A percentile compares a stretch with the other conserved stretches of the same genome.
These are phyloP conservation scores for Glycyrrhiza uralensis DNA, from an alignment of 306 rosid genomes.

Conservation along the genomic window DNA sequence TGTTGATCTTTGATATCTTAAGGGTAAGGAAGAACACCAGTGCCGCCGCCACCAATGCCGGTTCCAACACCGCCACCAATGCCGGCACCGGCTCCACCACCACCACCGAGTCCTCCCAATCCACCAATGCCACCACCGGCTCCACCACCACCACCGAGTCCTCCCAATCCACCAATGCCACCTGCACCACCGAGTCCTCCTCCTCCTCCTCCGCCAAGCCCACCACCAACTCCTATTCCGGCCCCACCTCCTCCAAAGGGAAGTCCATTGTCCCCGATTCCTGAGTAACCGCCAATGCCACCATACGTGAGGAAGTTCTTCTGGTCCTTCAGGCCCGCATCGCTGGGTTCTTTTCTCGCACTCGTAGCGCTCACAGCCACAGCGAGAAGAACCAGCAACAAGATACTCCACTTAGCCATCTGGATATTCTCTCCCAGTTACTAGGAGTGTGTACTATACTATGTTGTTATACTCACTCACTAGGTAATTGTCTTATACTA, in stretches of 20 bases:
- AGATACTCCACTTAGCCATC: slow-evolving; percentile 44
- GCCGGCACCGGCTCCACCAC: slow-evolving; percentile 28
- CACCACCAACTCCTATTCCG: slow-evolving; percentile 44
- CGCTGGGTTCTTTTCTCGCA: slow-evolving; percentile 57
- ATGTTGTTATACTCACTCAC: not conserved
- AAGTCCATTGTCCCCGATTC: slow-evolving; percentile 68
- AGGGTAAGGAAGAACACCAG: slow-evolving; percentile 53
- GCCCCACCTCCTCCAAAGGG: slow-evolving; percentile 74
- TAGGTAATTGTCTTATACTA: no score
- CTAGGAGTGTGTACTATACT: not conserved
- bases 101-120: slow-evolving; percentile 31
- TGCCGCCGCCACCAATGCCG: slow-evolving; percentile 31
- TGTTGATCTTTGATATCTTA: no score
- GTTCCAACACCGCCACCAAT: slow-evolving; percentile 33
- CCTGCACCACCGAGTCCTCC: slow-evolving; percentile 35
- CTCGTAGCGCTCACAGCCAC: slow-evolving; percentile 37
- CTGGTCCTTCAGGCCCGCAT: slow-evolving; percentile 72
- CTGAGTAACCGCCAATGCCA: slow-evolving; percentile 69
- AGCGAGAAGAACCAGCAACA: slow-evolving; percentile 43
- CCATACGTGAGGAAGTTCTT: slow-evolving; percentile 65
- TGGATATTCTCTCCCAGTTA: not conserved
- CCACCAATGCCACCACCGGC: slow-evolving; percentile 43
- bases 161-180: slow-evolving; percentile 43
- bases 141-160: slow-evolving; percentile 30
- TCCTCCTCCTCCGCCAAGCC: slow-evolving; percentile 37